Base-by-base conservation (phyloP, 1,284 basidiomycete genomes). In the Cutaneotrichosporon sp. region DNA sequence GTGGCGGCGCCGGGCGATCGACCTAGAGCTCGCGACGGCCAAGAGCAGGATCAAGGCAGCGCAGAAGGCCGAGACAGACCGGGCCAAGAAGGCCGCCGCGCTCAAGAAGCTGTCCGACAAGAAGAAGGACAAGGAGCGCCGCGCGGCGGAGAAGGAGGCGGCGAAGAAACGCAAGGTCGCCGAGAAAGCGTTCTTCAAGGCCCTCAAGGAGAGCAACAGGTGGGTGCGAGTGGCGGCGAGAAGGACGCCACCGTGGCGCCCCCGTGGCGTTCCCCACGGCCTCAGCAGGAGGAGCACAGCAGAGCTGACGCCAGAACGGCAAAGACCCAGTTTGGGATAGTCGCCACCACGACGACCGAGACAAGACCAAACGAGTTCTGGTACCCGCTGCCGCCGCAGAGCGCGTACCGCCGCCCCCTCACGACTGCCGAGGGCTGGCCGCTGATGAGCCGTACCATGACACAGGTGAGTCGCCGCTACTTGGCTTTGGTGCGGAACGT, bases 361-460 rank as follows among this genome's bases (percentile, higher is more conserved):
- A n/a, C 38, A 18, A 16, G 11, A 47, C 22, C 22, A 3, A 2
- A 22, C 9, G 24, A 47, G 47, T 53, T 53, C 51, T 38, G 33
- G 51, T 6, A 22, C 14, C 34, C 51, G 7, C 14, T 7, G 3
- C 33, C 33, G 13, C 34, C 33, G 20, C 7, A 24, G 13, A 11
- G 20, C 20, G 51, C 34, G 10, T 38, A 38, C 20, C 33, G 51
- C 11, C 51, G 51, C 10, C 51, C 51, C 6, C 33, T 53, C 10
- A 24, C 20, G 13, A 25, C 11, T 9, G 34, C 34, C 9, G 33
- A 53, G 14, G 33, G 33, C 4, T 57, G 55, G 55, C 55, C 55
- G 24, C 13, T 56, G 20, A 56, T 57, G 55, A 57, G 55, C 33
- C n/a, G 33, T 2, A 57, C 55, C 7, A 49, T 57, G 55, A 38